Evolutionary conservation across 331 rosid genomes (phyloP).

Genomic region (Dryas integrifolia): DNA sequence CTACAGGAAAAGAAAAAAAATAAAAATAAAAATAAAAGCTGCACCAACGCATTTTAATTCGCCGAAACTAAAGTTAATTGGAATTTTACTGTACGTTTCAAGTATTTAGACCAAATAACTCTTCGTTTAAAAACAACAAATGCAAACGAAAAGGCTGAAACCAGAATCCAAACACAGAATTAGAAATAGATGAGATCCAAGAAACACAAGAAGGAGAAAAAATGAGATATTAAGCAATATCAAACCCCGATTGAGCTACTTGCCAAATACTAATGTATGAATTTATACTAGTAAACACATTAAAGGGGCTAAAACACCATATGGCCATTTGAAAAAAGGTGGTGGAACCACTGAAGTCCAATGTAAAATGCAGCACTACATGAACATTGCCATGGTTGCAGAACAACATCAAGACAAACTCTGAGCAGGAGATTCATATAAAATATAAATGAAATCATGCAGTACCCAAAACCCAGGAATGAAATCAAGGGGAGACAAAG

Average conservation of each 20-base stretch:
- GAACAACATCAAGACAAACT: constrained; percentile 8
- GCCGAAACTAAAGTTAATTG: neutral
- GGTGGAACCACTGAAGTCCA: constrained; percentile 4
- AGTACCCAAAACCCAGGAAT: neutral
- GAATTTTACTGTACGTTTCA: constrained; percentile 4
- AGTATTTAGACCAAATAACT: neutral
- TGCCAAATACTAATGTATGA: neutral
- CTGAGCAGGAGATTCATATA: neutral
- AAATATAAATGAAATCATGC: neutral
- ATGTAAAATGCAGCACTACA: neutral
- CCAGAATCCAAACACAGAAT: constrained; percentile 1
- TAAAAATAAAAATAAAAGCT: neutral
- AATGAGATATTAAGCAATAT: neutral
- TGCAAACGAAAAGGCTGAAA: neutral
- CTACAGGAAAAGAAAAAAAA: neutral
- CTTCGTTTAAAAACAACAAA: neutral
- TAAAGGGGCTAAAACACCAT: neutral
- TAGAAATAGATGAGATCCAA: constrained; percentile 6
- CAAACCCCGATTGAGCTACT: neutral
- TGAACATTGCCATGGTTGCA: neutral
- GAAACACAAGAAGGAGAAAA: neutral
- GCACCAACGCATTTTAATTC: constrained; percentile 6
- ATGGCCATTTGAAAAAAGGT: neutral
- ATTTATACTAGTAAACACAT: neutral
- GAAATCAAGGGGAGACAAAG: constrained; percentile 2